Conservation (phyloP, 1,139 yeast genomes). For the Sugiyamaella novakii region DNA sequence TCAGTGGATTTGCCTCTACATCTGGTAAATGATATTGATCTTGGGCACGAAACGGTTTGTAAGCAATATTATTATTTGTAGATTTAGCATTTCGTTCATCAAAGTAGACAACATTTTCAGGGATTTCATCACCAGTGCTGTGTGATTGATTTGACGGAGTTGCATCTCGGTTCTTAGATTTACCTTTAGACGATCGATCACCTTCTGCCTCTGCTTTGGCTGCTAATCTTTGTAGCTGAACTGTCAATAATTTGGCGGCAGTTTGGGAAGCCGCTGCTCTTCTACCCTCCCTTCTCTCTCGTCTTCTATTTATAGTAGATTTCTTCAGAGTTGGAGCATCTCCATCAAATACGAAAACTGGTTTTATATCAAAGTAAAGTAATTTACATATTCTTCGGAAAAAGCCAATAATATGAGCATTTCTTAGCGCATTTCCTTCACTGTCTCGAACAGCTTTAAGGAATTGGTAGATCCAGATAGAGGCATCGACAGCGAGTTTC, state of each 20-base stretch:
- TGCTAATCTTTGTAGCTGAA: conserved; percentile 70
- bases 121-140: conserved; percentile 23
- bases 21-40: conserved; percentile 90
- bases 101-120: conserved; percentile 34
- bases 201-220: conserved; percentile 29
- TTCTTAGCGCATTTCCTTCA: conserved; percentile 75
- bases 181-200: conserved; percentile 24
- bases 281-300: conserved; percentile 73
- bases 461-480: conserved; percentile 98
- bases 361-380: conserved; percentile 82
- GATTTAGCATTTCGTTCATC: conserved; percentile 32
- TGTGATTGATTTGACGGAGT: conserved; percentile 24
- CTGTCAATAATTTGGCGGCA: conserved; percentile 78
- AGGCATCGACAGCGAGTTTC: conserved; percentile 91
- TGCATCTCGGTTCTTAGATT: conserved; percentile 26
- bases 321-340: conserved; percentile 88
- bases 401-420: conserved; percentile 91
- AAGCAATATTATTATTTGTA: conserved; percentile 5
- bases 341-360: conserved; percentile 97
- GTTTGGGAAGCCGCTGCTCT: conserved; percentile 69
- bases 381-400: conserved; percentile 91
- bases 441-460: conserved; percentile 89
- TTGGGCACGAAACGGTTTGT: conserved; percentile 28
- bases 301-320: conserved; percentile 69
- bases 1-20: conserved; percentile 48